Evolutionary conservation across 306 rosid species (phyloP), one percentile per base, ranked within the genome.

Genomic region (Quercus aquifolioides): DNA sequence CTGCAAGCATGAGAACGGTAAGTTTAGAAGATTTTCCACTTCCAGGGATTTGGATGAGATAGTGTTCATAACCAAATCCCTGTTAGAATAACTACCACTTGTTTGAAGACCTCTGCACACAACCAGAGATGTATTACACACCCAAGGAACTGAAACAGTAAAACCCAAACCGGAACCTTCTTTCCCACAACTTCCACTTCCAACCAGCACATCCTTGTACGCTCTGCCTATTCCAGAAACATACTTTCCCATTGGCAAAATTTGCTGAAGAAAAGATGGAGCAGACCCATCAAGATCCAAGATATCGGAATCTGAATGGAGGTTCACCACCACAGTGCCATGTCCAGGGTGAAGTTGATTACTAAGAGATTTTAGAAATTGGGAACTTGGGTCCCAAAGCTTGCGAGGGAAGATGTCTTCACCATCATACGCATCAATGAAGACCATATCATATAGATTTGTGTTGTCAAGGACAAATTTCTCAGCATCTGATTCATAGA

Each of bases 241-340:
- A 17, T 92, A 87, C 83, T 81, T 89, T 19, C 98, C 97, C 92
- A 88, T 84, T 9, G 97, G 97, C 75, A 91, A 83, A 78, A 81
- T 41, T 72, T 74, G 91, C 75, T 86, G 87, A 51, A 77, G 56
- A 80, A 74, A 77, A 10, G 92, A 87, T 60, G 92, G 88, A 67
- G 67, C 78, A 25, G 91, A 89, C 56, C 92, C 92, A 59, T 81
- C 91, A 5, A 60, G 76, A 78, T 82, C 84, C 85, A 82, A 49
- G 72, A 81, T 20, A 46, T 91, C 94, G 68, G 88, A 80, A 85
- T 95, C 99, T 0, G 99, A 91, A 87, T 95, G 99, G 78, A 92
- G 97, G 88, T 95, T 95, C 75, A 95, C 98, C 63, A 95, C 94
- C 38, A 92, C 97, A 1, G 94, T 95, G 12, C 99, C 99, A 30